Percentiles rank a stretch among this genome's conserved stretches.
Conservation (phyloP, 176 grass and related monocot species). For the Avena insularis region DNA sequence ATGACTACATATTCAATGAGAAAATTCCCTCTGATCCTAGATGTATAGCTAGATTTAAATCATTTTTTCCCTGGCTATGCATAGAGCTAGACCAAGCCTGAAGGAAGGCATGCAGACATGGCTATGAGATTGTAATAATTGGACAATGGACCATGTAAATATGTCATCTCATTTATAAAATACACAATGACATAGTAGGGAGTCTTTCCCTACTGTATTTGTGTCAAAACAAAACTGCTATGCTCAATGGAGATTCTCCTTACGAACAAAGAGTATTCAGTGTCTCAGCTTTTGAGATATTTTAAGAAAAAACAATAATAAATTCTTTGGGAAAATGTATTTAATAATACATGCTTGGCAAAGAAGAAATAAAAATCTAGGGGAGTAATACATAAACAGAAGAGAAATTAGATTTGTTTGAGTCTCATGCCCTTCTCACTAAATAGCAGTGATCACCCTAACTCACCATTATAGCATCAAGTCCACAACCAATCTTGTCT, state of each 20-base stretch:
- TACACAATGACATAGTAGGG: too few species aligned
- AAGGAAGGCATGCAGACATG: too few species aligned
- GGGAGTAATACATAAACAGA: background rate
- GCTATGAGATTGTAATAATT: too few species aligned
- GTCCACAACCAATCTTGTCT: conserved; percentile 95
- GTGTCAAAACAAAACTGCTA: background rate
- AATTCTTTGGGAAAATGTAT: background rate
- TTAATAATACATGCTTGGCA: background rate
- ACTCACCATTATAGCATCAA: conserved; percentile 81
- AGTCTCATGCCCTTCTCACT: conserved; percentile 3
- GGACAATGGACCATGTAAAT: too few species aligned
- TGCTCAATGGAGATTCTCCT: background rate
- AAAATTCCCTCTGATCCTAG: too few species aligned
- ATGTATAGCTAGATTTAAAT: too few species aligned
- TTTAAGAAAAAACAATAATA: conserved; percentile 27
- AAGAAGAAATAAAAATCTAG: background rate
- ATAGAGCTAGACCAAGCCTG: too few species aligned
- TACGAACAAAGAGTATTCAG: conserved; percentile 22
- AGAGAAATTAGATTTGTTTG: conserved; percentile 13
- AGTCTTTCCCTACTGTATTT: too few species aligned
- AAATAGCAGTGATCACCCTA: conserved; percentile 17
- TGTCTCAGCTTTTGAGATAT: background rate
- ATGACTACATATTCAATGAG: too few species aligned
- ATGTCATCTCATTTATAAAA: too few species aligned
- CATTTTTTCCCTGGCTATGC: too few species aligned